Evolutionary conservation across 768 basidiomycete species (phyloP).

Genomic region (Wakefieldia striispora): DNA sequence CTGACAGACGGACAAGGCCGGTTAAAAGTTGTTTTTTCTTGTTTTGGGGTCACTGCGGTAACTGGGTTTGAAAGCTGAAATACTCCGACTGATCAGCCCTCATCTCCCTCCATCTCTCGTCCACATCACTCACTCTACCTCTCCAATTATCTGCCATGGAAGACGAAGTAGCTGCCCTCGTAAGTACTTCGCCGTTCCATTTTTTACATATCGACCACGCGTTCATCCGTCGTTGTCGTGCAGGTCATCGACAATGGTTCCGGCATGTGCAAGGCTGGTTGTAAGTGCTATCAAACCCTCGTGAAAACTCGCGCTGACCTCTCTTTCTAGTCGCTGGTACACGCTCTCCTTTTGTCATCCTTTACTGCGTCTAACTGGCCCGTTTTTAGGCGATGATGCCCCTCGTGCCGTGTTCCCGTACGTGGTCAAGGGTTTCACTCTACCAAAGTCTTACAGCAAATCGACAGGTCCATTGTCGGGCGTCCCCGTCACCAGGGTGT

Average conservation of each 20-base stretch:
- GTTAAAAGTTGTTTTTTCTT: constrained; percentile 17
- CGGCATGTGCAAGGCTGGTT: constrained; percentile 99
- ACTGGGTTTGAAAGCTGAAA: constrained; percentile 23
- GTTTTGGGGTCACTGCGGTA: constrained; percentile 16
- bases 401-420: constrained; percentile 95
- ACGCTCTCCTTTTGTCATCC: neutral
- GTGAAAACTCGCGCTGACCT: constrained; percentile 18
- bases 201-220: neutral
- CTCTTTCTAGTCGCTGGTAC: constrained; percentile 60
- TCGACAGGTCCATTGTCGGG: constrained; percentile 81
- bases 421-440: constrained; percentile 33
- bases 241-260: constrained; percentile 93
- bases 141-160: constrained; percentile 45
- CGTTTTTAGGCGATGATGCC: constrained; percentile 76
- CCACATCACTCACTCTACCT: constrained; percentile 20
- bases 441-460: constrained; percentile 10
- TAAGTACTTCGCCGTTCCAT: constrained; percentile 20
- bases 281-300: constrained; percentile 46
- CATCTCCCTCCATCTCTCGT: constrained; percentile 19
- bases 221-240: neutral
- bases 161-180: constrained; percentile 62
- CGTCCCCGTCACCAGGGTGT: constrained; percentile 93
- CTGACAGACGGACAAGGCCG: neutral
- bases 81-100: constrained; percentile 25
- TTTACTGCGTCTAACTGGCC: constrained; percentile 3